Conservation (phyloP, 306 rosid genomes). For the Cucurbita moschata region DNA sequence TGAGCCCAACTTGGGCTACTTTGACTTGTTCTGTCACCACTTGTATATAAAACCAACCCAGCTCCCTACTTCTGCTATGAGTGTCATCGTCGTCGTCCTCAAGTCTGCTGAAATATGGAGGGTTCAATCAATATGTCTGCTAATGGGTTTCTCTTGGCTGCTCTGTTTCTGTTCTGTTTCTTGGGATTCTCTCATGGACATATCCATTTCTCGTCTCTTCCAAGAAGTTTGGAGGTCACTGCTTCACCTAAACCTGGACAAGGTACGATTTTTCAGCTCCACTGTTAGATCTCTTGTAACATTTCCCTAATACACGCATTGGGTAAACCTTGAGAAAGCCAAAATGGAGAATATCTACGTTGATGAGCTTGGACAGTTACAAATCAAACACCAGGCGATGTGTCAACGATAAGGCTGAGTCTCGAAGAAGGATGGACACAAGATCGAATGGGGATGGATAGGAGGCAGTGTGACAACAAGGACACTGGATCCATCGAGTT, state of each 20-base stretch:
- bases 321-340: too few relatives aligned
- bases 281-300: background rate
- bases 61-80: background rate
- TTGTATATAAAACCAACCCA: background rate
- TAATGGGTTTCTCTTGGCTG: slow-evolving; percentile 26
- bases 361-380: too few relatives aligned
- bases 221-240: slow-evolving; percentile 38
- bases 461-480: too few relatives aligned
- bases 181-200: slow-evolving; percentile 32
- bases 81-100: background rate
- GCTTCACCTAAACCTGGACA: slow-evolving; percentile 50
- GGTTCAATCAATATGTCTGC: slow-evolving; percentile 33
- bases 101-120: background rate
- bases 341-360: too few relatives aligned
- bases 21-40: background rate
- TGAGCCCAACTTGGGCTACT: background rate
- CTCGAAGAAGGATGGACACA: too few relatives aligned
- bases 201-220: slow-evolving; percentile 39
- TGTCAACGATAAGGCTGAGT: too few relatives aligned
- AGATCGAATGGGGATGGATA: too few relatives aligned
- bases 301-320: too few relatives aligned
- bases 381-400: too few relatives aligned
- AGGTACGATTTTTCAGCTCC: slow-evolving; percentile 20
- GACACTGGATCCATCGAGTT: too few relatives aligned
- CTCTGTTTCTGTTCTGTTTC: slow-evolving; percentile 37